Conservation (phyloP, 495 filamentous ascomycete genomes). For the Penicillium canariense region DNA sequence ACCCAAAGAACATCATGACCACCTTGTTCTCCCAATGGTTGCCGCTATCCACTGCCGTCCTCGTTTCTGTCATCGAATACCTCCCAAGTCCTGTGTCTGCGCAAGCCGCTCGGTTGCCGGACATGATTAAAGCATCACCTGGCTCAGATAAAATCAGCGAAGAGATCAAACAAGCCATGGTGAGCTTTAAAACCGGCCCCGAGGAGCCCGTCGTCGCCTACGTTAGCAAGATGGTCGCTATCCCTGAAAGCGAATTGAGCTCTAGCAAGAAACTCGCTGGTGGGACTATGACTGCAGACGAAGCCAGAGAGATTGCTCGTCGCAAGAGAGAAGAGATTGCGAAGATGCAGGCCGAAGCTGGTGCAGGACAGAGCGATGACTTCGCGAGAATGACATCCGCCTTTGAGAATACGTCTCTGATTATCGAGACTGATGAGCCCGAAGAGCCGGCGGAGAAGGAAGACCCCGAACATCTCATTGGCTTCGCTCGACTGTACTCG, state of each 20-base stretch:
- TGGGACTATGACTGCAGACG: conserved; percentile 71
- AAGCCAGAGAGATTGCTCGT: conserved; percentile 83
- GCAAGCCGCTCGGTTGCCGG: conserved; percentile 77
- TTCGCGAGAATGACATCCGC: conserved; percentile 50
- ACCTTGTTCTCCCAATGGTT: conserved; percentile 88
- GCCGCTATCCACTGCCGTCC: conserved; percentile 84
- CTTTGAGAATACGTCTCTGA: conserved; percentile 51
- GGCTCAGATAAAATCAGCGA: conserved; percentile 67
- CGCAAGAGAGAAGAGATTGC: conserved; percentile 86
- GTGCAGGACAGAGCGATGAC: conserved; percentile 39
- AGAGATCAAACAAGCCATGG: conserved; percentile 71
- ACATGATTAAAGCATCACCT: conserved; percentile 76
- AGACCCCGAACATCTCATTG: conserved; percentile 85
- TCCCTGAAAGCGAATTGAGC: conserved; percentile 85
- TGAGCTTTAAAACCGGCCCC: conserved; percentile 65
- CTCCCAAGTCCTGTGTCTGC: conserved; percentile 83
- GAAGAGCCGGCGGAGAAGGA: conserved; percentile 48
- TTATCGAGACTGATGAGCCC: conserved; percentile 37
- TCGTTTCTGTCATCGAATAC: conserved; percentile 91
- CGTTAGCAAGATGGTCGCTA: conserved; percentile 96
- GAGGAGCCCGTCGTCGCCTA: conserved; percentile 86
- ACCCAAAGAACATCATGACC: conserved; percentile 78
- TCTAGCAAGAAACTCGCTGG: conserved; percentile 69
- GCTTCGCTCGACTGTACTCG: conserved; percentile 91
- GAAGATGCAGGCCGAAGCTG: conserved; percentile 62